Conservation (phyloP, 2,329 filamentous ascomycete genomes). For the Sclerotinia borealis region DNA sequence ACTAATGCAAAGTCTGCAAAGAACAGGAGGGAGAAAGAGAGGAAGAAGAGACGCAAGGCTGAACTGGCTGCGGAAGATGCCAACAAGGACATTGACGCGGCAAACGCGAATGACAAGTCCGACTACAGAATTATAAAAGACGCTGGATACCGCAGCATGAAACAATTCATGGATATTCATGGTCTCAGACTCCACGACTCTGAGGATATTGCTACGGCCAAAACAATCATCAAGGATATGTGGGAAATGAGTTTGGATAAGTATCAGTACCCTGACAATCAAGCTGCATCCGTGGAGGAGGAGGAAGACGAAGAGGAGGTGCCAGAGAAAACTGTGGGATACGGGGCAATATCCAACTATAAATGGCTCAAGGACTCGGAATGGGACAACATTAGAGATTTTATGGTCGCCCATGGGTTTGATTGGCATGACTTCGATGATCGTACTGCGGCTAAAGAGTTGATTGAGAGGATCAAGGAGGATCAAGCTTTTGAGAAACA, state of each 20-base stretch:
- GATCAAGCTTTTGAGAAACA: not conserved
- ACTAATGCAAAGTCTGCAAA: not conserved
- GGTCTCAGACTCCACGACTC: not conserved
- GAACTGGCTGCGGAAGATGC: not conserved
- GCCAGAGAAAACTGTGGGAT: not conserved
- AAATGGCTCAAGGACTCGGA: not conserved
- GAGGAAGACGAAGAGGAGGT: not conserved
- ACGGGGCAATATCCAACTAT: not conserved
- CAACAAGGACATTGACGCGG: not conserved
- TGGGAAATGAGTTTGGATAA: not conserved
- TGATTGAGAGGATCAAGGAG: not conserved
- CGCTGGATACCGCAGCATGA: not conserved
- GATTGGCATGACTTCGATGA: not conserved
- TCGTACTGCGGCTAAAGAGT: not conserved
- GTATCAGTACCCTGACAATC: not conserved
- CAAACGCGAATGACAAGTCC: not conserved
- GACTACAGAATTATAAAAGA: not conserved
- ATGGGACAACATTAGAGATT: not conserved
- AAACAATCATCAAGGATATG: not conserved
- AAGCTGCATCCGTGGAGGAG: not conserved
- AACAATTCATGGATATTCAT: not conserved
- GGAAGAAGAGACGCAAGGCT: slow-evolving; percentile 1
- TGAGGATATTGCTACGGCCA: not conserved
- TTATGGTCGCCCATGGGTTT: not conserved
- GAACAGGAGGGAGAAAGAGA: not conserved